Evolutionary conservation across 129 eudicot genomes (phyloP).

Genomic region (Dittrichia graveolens): DNA sequence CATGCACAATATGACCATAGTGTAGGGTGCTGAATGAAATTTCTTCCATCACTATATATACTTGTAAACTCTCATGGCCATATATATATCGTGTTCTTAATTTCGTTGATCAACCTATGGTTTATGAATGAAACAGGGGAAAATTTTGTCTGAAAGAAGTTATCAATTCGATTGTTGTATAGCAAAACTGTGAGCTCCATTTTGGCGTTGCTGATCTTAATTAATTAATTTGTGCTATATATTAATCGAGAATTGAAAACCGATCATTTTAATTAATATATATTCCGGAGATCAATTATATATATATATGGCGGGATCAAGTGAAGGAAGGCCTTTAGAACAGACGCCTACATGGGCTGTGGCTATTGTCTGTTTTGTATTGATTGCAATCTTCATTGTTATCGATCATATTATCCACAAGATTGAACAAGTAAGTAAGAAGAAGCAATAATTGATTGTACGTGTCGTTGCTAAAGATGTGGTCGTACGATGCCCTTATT

Average conservation of each 20-base stretch:
- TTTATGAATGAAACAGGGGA: no score
- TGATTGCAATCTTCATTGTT: constrained; percentile 52
- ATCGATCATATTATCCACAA: constrained; percentile 54
- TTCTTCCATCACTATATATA: no score
- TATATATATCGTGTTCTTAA: no score
- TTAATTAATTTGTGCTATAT: background rate
- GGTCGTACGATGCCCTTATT: no score
- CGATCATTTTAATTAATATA: background rate
- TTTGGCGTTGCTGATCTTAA: background rate
- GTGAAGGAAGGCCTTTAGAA: constrained; percentile 66
- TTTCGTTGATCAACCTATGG: no score
- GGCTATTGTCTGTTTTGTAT: constrained; percentile 52
- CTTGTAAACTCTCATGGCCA: no score
- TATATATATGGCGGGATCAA: constrained; percentile 48
- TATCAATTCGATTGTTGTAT: background rate
- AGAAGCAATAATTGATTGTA: no score
- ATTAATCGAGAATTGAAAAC: background rate
- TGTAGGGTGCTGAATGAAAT: no score
- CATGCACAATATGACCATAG: no score
- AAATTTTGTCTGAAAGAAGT: no score
- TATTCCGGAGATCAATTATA: background rate
- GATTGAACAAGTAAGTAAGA: constrained; percentile 46
- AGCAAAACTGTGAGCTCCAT: background rate
- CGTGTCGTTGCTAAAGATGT: no score
- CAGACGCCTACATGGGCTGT: constrained; percentile 83